phyloP scores from a whole-genome alignment of 2,329 filamentous ascomycete species.

The Neofusicoccum laricinum region DNA sequence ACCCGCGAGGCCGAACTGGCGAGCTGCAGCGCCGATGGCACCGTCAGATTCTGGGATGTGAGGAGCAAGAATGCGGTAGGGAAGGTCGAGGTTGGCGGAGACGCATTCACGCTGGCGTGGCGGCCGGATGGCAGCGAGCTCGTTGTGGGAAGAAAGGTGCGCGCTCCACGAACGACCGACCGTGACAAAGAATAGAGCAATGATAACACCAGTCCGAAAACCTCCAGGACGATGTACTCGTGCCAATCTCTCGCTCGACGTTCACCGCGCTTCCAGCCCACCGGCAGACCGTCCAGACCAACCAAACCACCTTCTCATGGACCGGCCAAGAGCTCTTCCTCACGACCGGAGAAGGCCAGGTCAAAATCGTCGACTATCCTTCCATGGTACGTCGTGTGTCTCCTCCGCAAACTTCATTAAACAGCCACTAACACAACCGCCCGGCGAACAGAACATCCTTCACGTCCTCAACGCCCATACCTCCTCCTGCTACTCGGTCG shows the following conservation, averaged over 20 bases:
- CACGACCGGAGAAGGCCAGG: slow-evolving; percentile 68
- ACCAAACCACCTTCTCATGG: slow-evolving; percentile 73
- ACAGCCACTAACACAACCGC: neutral
- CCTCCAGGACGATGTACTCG: slow-evolving; percentile 59
- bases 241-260: slow-evolving; percentile 60
- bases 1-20: slow-evolving; percentile 73
- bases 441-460: slow-evolving; percentile 36
- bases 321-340: slow-evolving; percentile 67
- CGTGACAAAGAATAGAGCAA: neutral
- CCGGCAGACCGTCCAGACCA: slow-evolving; percentile 63
- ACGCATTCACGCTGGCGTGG: slow-evolving; percentile 72
- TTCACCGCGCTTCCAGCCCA: slow-evolving; percentile 56
- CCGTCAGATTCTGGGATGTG: slow-evolving; percentile 78
- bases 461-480: slow-evolving; percentile 69
- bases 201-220: neutral
- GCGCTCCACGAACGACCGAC: slow-evolving; percentile 19
- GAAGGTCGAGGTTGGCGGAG: slow-evolving; percentile 64
- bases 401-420: slow-evolving; percentile 22
- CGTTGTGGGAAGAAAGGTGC: slow-evolving; percentile 70
- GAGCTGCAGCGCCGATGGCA: slow-evolving; percentile 70
- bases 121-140: slow-evolving; percentile 63
- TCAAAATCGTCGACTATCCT: slow-evolving; percentile 56
- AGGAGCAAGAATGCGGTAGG: slow-evolving; percentile 68
- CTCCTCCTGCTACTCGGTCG: slow-evolving; percentile 65
- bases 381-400: slow-evolving; percentile 38